These are phyloP conservation scores for Leishmania amazonensis DNA, from an alignment of 208 protist genomes.

Conservation along the genomic window DNA sequence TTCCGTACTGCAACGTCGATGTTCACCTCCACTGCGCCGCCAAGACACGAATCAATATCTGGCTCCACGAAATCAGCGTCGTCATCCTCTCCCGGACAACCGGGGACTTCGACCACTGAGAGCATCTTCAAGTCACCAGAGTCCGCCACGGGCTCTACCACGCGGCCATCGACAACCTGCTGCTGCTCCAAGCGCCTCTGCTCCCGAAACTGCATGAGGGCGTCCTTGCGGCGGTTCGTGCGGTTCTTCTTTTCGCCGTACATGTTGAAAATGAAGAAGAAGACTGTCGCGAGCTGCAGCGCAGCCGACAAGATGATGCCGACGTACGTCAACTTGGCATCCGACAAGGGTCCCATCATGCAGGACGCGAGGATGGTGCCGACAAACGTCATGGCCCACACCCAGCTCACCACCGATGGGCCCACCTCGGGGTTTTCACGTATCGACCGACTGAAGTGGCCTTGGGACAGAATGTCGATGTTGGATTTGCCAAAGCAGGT, in stretches of 20 bases:
- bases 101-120: background rate
- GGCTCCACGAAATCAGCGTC: constrained; percentile 15
- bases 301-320: constrained; percentile 35
- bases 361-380: constrained; percentile 39
- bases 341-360: constrained; percentile 49
- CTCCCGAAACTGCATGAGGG: constrained; percentile 14
- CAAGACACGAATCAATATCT: constrained; percentile 15
- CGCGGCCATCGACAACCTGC: constrained; percentile 6
- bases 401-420: constrained; percentile 45
- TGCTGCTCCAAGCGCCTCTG: background rate
- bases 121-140: background rate
- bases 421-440: constrained; percentile 31
- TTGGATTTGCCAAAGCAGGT: constrained; percentile 36
- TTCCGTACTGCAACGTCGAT: constrained; percentile 32
- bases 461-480: constrained; percentile 62
- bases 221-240: constrained; percentile 36
- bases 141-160: constrained; percentile 2
- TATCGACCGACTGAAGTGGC: constrained; percentile 59
- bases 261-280: constrained; percentile 61
- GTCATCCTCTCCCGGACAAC: background rate
- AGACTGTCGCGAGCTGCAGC: constrained; percentile 29
- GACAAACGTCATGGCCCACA: constrained; percentile 46
- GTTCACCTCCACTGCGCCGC: constrained; percentile 51
- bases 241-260: constrained; percentile 47
- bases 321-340: constrained; percentile 25